These are phyloP conservation scores for Zopfia rhizophila DNA, from an alignment of 2,329 filamentous ascomycete species.

Conservation along the genomic window DNA sequence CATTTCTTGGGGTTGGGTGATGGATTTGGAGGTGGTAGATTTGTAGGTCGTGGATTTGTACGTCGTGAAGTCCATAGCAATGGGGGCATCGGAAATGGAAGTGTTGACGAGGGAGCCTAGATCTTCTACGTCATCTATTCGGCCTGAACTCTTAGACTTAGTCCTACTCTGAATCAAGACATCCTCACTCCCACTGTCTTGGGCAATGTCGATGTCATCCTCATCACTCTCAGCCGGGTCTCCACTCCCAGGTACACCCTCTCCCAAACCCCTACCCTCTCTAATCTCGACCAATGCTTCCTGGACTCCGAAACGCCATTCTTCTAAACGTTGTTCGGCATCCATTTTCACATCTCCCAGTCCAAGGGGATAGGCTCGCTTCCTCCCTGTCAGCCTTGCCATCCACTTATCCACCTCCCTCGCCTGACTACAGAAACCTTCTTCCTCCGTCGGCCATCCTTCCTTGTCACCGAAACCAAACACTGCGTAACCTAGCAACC, in stretches of 20 bases:
- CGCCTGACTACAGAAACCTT: slow-evolving; percentile 93
- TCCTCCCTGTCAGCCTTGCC: slow-evolving; percentile 89
- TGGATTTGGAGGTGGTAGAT: slow-evolving; percentile 60
- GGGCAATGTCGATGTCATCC: slow-evolving; percentile 68
- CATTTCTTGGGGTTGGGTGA: slow-evolving; percentile 79
- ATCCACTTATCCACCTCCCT: slow-evolving; percentile 94
- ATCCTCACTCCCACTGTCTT: slow-evolving; percentile 52
- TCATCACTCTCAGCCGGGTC: slow-evolving; percentile 86
- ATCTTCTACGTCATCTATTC: slow-evolving; percentile 85
- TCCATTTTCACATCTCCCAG: slow-evolving; percentile 88
- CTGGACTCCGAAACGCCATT: slow-evolving; percentile 81
- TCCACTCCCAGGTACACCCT: slow-evolving; percentile 81
- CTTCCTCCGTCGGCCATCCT: slow-evolving; percentile 89
- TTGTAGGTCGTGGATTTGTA: slow-evolving; percentile 66
- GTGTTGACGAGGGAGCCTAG: slow-evolving; percentile 72
- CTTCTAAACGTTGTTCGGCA: slow-evolving; percentile 71
- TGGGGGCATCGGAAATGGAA: slow-evolving; percentile 54
- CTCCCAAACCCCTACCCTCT: slow-evolving; percentile 65
- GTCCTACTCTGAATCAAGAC: no score
- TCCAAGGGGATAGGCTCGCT: slow-evolving; percentile 87
- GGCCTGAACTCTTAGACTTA: slow-evolving; percentile 41
- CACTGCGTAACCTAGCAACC: slow-evolving; percentile 85
- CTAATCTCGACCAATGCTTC: slow-evolving; percentile 73
- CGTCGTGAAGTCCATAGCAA: slow-evolving; percentile 89
- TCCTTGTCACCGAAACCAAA: slow-evolving; percentile 94